Percentiles rank a stretch among this genome's conserved stretches.
These are phyloP conservation scores for Lichtheimia ornata DNA, from an alignment of 371 early-diverging fungal genomes.

Conservation along the genomic window DNA sequence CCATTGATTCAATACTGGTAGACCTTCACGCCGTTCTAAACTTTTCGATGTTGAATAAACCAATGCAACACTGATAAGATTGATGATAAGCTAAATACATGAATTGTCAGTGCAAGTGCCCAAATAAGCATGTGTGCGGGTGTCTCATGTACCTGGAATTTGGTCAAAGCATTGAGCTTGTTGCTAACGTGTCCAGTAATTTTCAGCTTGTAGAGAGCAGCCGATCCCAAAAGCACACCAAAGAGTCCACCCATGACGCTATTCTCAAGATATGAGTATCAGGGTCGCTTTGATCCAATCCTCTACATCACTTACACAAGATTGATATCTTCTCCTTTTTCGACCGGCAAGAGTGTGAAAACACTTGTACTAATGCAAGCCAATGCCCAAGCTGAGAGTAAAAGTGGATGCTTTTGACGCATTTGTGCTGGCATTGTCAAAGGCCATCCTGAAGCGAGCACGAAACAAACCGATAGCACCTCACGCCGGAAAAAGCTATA, in stretches of 20 bases:
- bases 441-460: conserved; percentile 65
- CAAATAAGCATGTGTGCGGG: too few relatives aligned
- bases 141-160: neutral
- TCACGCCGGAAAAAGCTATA: conserved; percentile 76
- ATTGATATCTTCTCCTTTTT: conserved; percentile 73
- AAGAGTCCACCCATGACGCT: conserved; percentile 2
- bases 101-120: neutral
- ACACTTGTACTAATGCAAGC: conserved; percentile 73
- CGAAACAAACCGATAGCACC: conserved; percentile 55
- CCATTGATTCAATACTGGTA: conserved; percentile 71
- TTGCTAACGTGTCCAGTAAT: neutral
- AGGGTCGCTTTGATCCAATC: too few relatives aligned
- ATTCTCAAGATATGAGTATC: neutral
- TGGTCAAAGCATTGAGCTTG: neutral
- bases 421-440: conserved; percentile 54
- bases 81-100: conserved; percentile 23
- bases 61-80: conserved; percentile 37
- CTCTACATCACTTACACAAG: conserved; percentile 67
- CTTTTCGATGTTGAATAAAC: conserved; percentile 58
- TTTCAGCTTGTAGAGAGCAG: conserved; percentile 2
- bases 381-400: conserved; percentile 56
- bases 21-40: conserved; percentile 57
- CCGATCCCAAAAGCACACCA: conserved; percentile 8
- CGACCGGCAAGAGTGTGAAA: conserved; percentile 88
- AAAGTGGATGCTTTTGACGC: conserved; percentile 41